A percentile compares a stretch with the other conserved stretches of the same genome.
Conservation (phyloP, 75 land plant genomes). For the Ceratopteris richardii region DNA sequence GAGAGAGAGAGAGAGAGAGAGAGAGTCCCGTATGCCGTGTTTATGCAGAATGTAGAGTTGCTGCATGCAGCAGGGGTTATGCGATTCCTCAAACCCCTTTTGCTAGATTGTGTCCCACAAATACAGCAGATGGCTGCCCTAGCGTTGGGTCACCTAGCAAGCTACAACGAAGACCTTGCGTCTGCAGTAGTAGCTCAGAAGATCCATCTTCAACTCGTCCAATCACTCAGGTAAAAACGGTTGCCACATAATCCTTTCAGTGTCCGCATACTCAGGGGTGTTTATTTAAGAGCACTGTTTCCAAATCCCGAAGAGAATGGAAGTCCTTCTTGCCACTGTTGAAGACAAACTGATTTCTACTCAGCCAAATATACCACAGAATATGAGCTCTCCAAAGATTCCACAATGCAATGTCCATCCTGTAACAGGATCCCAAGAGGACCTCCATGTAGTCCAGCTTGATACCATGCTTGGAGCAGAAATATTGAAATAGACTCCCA, state of each 20-base stretch:
- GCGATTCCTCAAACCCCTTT: constrained; percentile 21
- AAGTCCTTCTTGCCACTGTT: too few species aligned
- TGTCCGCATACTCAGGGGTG: too few species aligned
- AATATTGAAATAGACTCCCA: too few species aligned
- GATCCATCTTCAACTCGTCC: constrained; percentile 16
- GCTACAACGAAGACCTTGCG: constrained; percentile 22
- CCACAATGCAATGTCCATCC: too few species aligned
- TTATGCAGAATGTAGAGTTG: constrained; percentile 24
- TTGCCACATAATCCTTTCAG: background rate
- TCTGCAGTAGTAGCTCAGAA: constrained; percentile 17
- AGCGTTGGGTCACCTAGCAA: constrained; percentile 15
- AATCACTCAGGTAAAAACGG: constrained; percentile 17
- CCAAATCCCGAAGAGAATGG: too few species aligned
- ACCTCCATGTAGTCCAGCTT: too few species aligned
- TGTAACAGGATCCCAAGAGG: too few species aligned
- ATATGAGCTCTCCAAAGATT: too few species aligned
- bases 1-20: background rate
- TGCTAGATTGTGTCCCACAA: constrained; percentile 18
- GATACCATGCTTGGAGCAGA: too few species aligned
- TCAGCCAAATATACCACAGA: too few species aligned
- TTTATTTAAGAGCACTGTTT: too few species aligned
- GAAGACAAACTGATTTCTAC: too few species aligned
- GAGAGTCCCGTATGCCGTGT: background rate
- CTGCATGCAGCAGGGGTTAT: constrained; percentile 22
- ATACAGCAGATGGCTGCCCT: constrained; percentile 24